A percentile compares a stretch with the other conserved stretches of the same genome.
Evolutionary conservation across 2,329 filamentous ascomycete species (phyloP).

Genomic region (Phialocephala subalpina): DNA sequence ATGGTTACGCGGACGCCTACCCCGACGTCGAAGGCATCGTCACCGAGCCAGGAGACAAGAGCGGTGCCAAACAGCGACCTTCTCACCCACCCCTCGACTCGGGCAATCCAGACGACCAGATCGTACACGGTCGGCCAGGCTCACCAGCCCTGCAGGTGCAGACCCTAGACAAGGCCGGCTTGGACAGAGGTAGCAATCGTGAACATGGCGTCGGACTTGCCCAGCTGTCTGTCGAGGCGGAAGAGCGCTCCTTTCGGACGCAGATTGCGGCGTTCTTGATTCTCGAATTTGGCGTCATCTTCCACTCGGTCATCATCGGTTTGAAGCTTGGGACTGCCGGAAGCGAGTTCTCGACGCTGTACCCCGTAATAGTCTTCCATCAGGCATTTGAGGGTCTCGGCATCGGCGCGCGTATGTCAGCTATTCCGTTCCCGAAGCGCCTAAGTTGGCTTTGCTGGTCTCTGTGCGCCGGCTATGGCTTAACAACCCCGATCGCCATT

Average conservation of each 20-base stretch:
- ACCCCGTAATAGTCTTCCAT: conserved; percentile 69
- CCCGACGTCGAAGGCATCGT: conserved; percentile 38
- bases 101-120: no score
- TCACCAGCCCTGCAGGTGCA: no score
- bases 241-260: conserved; percentile 47
- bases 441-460: conserved; percentile 56
- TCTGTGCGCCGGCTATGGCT: conserved; percentile 55
- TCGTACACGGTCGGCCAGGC: no score
- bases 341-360: conserved; percentile 63
- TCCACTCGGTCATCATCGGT: conserved; percentile 70
- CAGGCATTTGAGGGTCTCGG: conserved; percentile 70
- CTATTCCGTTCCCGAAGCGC: conserved; percentile 57
- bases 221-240: conserved; percentile 18
- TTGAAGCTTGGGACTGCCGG: conserved; percentile 67
- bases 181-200: no score
- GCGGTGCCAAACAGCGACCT: neutral
- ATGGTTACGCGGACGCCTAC: conserved; percentile 37
- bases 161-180: conserved; percentile 40
- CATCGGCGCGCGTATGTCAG: conserved; percentile 66
- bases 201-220: no score
- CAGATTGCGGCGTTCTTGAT: conserved; percentile 56
- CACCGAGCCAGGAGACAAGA: conserved; percentile 32
- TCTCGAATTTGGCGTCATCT: conserved; percentile 58
- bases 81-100: conserved; percentile 34
- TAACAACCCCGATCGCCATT: conserved; percentile 61